Conservation (phyloP, 345 rosid species). For the Leavenworthia alabamica region DNA sequence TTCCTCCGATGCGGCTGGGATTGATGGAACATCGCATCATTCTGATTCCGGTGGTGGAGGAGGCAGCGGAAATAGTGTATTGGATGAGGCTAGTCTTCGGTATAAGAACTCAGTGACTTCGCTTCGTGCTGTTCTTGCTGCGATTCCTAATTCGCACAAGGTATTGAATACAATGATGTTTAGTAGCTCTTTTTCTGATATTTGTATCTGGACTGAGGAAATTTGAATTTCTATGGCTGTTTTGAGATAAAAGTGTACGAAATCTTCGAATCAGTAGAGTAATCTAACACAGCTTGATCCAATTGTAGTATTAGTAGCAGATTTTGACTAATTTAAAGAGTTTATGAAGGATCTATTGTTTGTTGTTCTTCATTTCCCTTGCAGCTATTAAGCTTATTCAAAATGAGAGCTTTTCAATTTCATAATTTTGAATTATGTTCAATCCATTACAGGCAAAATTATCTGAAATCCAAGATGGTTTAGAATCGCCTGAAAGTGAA, state of each 20-base stretch:
- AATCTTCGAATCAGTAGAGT: background rate
- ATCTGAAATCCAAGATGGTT: conserved; percentile 38
- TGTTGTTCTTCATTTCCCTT: background rate
- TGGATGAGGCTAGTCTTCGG: conserved; percentile 79
- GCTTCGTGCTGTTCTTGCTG: conserved; percentile 74
- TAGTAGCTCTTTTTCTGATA: background rate
- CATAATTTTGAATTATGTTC: background rate
- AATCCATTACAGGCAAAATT: conserved; percentile 43
- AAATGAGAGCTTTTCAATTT: background rate
- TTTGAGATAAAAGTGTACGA: background rate
- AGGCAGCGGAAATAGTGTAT: conserved; percentile 56
- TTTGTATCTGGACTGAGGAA: background rate
- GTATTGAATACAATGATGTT: conserved; percentile 26
- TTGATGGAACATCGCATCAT: conserved; percentile 41
- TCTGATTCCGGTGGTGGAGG: conserved; percentile 40
- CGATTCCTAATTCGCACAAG: conserved; percentile 76
- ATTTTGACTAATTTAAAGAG: background rate
- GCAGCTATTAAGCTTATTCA: background rate
- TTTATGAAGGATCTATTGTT: conserved; percentile 10
- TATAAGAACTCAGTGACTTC: conserved; percentile 78
- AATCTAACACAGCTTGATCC: background rate
- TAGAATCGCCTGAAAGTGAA: conserved; percentile 41
- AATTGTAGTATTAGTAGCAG: background rate
- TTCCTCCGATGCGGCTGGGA: conserved; percentile 39
- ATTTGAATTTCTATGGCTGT: background rate